Evolutionary conservation across 495 filamentous ascomycete species (phyloP).

Genomic region (Penicillium silybi): DNA sequence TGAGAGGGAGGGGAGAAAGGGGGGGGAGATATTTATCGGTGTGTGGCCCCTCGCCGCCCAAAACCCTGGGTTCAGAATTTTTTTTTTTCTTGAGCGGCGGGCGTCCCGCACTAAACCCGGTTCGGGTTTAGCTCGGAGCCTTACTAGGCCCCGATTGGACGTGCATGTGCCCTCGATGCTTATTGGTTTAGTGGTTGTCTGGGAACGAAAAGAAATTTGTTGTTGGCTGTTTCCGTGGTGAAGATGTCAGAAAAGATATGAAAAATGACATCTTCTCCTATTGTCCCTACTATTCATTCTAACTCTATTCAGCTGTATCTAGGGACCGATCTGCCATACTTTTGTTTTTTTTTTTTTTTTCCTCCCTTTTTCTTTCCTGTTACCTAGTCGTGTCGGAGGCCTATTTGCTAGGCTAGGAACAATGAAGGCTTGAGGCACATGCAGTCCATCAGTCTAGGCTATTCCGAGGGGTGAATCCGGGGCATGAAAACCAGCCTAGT

Average conservation of each 20-base stretch:
- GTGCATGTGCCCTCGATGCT: background rate
- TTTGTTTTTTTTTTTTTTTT: background rate
- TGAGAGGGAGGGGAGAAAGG: conserved; percentile 29
- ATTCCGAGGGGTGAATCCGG: conserved; percentile 6
- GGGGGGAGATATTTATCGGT: conserved; percentile 46
- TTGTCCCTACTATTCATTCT: background rate
- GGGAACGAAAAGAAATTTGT: background rate
- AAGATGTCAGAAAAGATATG: background rate
- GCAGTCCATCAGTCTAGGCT: conserved; percentile 6
- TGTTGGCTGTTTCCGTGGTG: background rate
- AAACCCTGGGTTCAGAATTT: conserved; percentile 14
- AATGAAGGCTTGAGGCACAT: conserved; percentile 1
- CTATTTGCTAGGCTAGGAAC: too few species aligned
- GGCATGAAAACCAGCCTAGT: conserved; percentile 7
- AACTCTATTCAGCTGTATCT: too few species aligned
- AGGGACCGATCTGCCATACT: background rate
- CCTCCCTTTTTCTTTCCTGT: too few species aligned
- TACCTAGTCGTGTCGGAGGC: too few species aligned
- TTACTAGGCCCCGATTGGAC: conserved; percentile 9
- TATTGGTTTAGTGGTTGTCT: conserved; percentile 9
- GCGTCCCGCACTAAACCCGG: conserved; percentile 10
- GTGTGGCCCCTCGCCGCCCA: conserved; percentile 37
- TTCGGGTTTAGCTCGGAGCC: background rate
- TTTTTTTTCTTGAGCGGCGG: conserved; percentile 30
- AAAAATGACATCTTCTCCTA: background rate